Percentiles rank a stretch among this genome's conserved stretches.
phyloP scores from a whole-genome alignment of 768 basidiomycete genomes.

The Rhodocollybia butyracea region DNA sequence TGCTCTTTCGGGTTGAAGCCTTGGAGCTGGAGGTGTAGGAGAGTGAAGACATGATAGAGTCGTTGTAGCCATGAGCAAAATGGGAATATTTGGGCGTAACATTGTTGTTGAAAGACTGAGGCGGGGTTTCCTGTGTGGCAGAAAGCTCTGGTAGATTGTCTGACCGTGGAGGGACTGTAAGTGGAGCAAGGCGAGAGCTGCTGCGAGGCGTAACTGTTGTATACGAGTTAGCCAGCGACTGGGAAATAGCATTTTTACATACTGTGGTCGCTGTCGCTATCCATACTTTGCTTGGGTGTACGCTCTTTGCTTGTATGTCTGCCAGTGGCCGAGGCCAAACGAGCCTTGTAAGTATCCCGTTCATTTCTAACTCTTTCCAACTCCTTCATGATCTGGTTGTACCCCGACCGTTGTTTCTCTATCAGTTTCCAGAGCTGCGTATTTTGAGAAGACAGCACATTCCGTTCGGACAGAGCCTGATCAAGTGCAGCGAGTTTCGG shows the following conservation, averaged over 20 bases:
- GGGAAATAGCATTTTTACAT: constrained; percentile 20
- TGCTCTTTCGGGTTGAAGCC: constrained; percentile 31
- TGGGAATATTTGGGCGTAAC: constrained; percentile 7
- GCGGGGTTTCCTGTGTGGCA: constrained; percentile 30
- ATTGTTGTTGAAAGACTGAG: constrained; percentile 16
- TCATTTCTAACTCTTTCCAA: constrained; percentile 81
- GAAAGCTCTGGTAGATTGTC: constrained; percentile 29
- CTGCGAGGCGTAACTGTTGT: constrained; percentile 27
- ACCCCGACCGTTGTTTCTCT: constrained; percentile 86
- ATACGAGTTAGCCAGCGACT: neutral
- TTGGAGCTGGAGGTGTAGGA: constrained; percentile 7
- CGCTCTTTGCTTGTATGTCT: constrained; percentile 6
- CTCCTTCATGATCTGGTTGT: constrained; percentile 78
- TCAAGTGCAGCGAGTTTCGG: constrained; percentile 70
- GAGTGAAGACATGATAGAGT: constrained; percentile 9
- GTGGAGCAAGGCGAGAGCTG: constrained; percentile 34
- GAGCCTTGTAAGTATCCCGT: constrained; percentile 65
- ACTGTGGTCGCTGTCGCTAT: constrained; percentile 1
- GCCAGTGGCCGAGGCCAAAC: constrained; percentile 29
- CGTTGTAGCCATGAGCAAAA: constrained; percentile 9
- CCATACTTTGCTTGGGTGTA: constrained; percentile 11
- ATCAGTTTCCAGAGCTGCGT: constrained; percentile 92
- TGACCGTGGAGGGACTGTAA: constrained; percentile 35
- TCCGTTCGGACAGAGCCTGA: constrained; percentile 75
- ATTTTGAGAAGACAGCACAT: constrained; percentile 78